Evolutionary conservation across 179 eudicot genomes (phyloP).

Genomic region (Vitellaria paradoxa): DNA sequence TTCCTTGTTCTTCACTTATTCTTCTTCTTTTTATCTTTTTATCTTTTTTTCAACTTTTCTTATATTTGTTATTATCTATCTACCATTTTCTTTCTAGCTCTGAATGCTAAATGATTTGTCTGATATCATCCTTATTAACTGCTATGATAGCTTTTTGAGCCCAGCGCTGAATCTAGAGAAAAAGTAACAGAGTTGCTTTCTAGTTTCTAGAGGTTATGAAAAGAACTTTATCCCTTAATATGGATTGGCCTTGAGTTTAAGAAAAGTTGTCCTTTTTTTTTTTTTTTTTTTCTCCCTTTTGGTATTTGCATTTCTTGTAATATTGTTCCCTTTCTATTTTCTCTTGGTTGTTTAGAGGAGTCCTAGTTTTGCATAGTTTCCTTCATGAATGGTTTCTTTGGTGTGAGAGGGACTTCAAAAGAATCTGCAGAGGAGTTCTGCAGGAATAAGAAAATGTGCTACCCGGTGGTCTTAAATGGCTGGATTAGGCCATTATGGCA

Average conservation of each 20-base stretch:
- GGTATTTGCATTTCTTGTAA: neutral
- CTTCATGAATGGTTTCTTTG: neutral
- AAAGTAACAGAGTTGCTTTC: neutral
- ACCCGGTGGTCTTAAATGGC: neutral
- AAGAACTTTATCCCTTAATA: neutral
- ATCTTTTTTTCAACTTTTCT: neutral
- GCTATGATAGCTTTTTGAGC: neutral
- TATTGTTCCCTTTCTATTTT: neutral
- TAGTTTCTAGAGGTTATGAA: neutral
- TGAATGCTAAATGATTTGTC: neutral
- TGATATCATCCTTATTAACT: too few species aligned
- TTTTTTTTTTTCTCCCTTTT: neutral
- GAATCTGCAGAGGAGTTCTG: too few species aligned
- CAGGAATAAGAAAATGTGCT: too few species aligned
- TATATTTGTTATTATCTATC: neutral
- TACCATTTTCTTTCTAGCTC: neutral
- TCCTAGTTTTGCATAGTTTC: neutral
- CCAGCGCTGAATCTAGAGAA: too few species aligned
- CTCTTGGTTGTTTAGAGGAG: too few species aligned
- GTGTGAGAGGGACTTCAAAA: too few species aligned
- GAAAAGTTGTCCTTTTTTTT: neutral
- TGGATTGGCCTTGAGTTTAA: neutral
- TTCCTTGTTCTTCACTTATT: neutral
- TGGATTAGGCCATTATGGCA: neutral
- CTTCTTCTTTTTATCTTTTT: too few species aligned